Conservation (phyloP, 352 stramenopile genomes). For the Pythium rishiriense region DNA sequence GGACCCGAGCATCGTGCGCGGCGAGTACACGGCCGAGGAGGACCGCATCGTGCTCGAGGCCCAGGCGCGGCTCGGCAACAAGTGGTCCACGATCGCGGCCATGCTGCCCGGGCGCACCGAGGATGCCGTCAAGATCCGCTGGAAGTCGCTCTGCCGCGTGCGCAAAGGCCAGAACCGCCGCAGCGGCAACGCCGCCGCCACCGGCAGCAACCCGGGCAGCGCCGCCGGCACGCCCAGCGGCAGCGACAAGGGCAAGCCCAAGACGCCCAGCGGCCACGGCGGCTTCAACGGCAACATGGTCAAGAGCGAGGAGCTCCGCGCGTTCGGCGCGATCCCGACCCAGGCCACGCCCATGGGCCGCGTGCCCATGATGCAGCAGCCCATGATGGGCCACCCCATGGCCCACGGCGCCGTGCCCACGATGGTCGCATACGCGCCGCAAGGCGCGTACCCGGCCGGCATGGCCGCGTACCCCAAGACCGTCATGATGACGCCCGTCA, state of each 20-base stretch:
- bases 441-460: conserved; percentile 8
- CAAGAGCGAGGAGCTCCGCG: conserved; percentile 66
- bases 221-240: background rate
- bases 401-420: conserved; percentile 15
- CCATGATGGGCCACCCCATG: conserved; percentile 21
- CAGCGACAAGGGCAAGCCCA: conserved; percentile 11
- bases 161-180: conserved; percentile 50
- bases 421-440: conserved; percentile 19
- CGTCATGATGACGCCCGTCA: conserved; percentile 24
- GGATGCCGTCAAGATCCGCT: conserved; percentile 91
- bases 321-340: conserved; percentile 50
- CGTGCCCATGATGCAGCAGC: conserved; percentile 28
- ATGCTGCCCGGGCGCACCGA: conserved; percentile 89
- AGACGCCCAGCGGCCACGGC: conserved; percentile 24
- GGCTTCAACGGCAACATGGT: conserved; percentile 54
- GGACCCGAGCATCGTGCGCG: conserved; percentile 82
- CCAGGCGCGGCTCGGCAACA: conserved; percentile 82
- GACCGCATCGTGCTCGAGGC: conserved; percentile 88
- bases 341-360: conserved; percentile 34
- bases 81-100: conserved; percentile 89
- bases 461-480: conserved; percentile 21
- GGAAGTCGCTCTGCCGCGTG: conserved; percentile 87
- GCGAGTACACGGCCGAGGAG: conserved; percentile 80
- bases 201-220: background rate
- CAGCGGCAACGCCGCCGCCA: conserved; percentile 14